A percentile compares a stretch with the other conserved stretches of the same genome.
Conservation (phyloP, 805 yeast species). For the Phaffomyces opuntiae region DNA sequence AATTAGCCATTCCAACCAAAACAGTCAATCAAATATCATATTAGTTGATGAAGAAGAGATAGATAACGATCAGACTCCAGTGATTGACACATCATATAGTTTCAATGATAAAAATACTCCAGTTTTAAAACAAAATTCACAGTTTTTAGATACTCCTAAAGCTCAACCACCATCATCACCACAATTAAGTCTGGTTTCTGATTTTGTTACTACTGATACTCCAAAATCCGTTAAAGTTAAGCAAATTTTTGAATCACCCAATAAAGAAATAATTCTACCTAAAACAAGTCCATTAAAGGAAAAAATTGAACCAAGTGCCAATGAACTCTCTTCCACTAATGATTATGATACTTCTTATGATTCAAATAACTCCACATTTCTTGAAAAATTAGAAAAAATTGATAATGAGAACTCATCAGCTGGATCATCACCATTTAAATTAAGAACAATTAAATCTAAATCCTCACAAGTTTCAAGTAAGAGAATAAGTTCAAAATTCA, state of each 20-base stretch:
- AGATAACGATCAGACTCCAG: slow-evolving; percentile 4
- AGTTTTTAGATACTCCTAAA: neutral
- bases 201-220: slow-evolving; percentile 1
- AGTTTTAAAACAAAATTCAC: neutral
- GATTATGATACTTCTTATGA: slow-evolving; percentile 8
- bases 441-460: neutral
- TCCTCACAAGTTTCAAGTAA: neutral
- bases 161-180: slow-evolving; percentile 2
- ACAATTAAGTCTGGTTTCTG: slow-evolving; percentile 1
- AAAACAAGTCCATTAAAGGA: neutral
- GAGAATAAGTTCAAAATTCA: neutral
- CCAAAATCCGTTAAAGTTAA: slow-evolving; percentile 3
- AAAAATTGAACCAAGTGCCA: neutral
- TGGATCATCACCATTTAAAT: neutral
- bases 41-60: neutral
- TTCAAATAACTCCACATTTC: slow-evolving; percentile 10
- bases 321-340: neutral
- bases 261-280: neutral
- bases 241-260: slow-evolving; percentile 1
- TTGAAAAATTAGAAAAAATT: neutral
- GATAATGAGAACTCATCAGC: neutral
- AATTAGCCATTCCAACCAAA: neutral
- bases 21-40: too few relatives aligned
- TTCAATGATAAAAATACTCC: slow-evolving; percentile 1
- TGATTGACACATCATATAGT: neutral